Evolutionary conservation across 2,329 filamentous ascomycete species (phyloP), one percentile per base, ranked within the genome.

Genomic region (Dothistroma septosporum): DNA sequence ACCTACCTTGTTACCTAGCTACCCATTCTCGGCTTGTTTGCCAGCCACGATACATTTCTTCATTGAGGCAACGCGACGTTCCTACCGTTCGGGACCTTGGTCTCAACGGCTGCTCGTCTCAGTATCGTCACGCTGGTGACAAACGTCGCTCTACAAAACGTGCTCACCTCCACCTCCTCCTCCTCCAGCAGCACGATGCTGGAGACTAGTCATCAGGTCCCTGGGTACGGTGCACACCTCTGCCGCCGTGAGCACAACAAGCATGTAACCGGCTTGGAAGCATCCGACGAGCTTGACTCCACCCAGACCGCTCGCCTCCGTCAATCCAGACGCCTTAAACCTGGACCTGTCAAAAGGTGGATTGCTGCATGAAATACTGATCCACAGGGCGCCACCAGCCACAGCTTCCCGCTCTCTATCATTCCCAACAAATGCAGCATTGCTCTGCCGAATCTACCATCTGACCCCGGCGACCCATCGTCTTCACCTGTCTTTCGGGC

Each of bases 291-390:
- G 21, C 47, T 31, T 50, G 47, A 50, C 21, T 24, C 46, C 46
- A 48, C n/a, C 46, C 46, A 6, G 2, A 24, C 21, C 21, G 47
- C 28, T 28, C 47, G 21, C 28, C 47, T 50, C 28, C 19, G 22
- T 50, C 21, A 19, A 24, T 22, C 11, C 16, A 35, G 2, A 31
- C 24, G 57, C 62, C 62, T 61, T 37, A 61, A 55, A 31, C 46
- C 19, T 49, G 63, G 61, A 61, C 22, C 61, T 67, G 61, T 65
- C 63, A 65, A 65, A 46, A 63, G 50, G 31, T 53, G 50, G 50
- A 35, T 53, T n/a, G 60, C 57, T 35, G 56, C 56, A 53, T 44
- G 48, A 22, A 44, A 59, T 28, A 16, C 9, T 24, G 41, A 54
- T 53, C 22, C 50, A 59, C 57, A 14, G 46, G 9, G 37, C 19